Evolutionary conservation across 768 basidiomycete genomes (phyloP), one percentile per base, ranked within the genome.

Genomic region (Xerocomellus dryophilus): DNA sequence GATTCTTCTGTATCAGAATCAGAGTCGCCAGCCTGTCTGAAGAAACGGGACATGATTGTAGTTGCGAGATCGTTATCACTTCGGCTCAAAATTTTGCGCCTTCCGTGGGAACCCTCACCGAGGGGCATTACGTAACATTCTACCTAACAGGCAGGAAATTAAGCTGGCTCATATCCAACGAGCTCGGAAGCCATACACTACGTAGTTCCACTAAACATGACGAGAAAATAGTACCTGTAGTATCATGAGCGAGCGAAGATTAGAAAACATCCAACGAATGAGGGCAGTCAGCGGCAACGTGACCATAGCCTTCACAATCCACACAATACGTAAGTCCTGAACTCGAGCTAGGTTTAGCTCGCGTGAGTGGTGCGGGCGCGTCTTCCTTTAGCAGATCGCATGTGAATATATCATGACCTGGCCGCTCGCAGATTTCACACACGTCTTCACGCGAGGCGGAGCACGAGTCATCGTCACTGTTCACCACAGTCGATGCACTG

Each of bases 181-280:
- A 62, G 56, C 56, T 29, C 23, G 20, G 36, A 46, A 47, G 56
- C 57, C 18, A 47, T 67, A 65, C 49, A 43, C 45, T 65, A 62
- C 56, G 50, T 66, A 52, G 32, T 56, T 58, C 60, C 58, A 36
- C 52, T 43, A 48, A 15, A 61, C 27, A 53, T 45, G n/a, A 39
- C 20, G 18, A 48, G 44, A 53, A 36, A 61, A 38, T 47, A 46
- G 42, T 27, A 32, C 20, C 27, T 49, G 50, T 48, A 8, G 44
- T 43, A 52, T 52, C 50, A 29, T 51, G 32, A 59, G 21, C 17
- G 43, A 48, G 43, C 35, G 20, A 52, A 34, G n/a, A 35, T 74
- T 72, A 94, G 73, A 94, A 95, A 53, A 94, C 88, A 71, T 95
- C 93, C 69, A 85, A 71, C 11, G 90, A 91, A 68, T 92, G 83